Evolutionary conservation across 2,329 filamentous ascomycete genomes (phyloP), one percentile per base, ranked within the genome.

Genomic region (Aspergillus sp.): DNA sequence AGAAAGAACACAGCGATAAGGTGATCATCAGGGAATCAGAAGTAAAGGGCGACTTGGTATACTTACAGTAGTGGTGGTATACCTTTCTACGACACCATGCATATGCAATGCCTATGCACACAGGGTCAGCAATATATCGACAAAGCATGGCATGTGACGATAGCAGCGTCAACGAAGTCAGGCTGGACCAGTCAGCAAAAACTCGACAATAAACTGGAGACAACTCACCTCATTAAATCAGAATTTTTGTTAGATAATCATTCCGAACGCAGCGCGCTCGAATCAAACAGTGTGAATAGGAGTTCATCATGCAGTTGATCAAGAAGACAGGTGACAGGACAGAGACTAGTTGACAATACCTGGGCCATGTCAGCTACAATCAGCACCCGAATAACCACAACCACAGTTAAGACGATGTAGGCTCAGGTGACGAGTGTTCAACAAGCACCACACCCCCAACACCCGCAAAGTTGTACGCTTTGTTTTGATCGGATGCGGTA

Each of bases 251-350:
- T 57, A 54, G 61, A 64, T 66, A 71, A 72, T 77, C 73, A 77
- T 70, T 47, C 59, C 64, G 68, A 64, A 60, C 66, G 67, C 67
- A 59, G 55, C 56, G 60, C 57, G 57, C 54, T 59, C 59, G 60
- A 67, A 64, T 78, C 74, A 76, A 75, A 78, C 74, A 78, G 74
- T 78, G 74, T 78, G 74, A 78, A 78, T 78, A 78, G 66, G 39
- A 40, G 63, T 70, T 78, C 74, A 78, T 78, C 74, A 77, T 76
- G 48, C 60, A 63, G 58, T 57, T 55, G 57, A 53, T 51, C 47
- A 45, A 48, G 45, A 43, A 38, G 42, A 39, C 33, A 40, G 32
- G 40, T 28, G 10, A 40, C 28, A 36, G 26, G 47, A 39, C 26
- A 13, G 27, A 36, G 13, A 36, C 36, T 31, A 24, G 26, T 29